Conservation (phyloP, 345 rosid species). For the Lepidium didymum region DNA sequence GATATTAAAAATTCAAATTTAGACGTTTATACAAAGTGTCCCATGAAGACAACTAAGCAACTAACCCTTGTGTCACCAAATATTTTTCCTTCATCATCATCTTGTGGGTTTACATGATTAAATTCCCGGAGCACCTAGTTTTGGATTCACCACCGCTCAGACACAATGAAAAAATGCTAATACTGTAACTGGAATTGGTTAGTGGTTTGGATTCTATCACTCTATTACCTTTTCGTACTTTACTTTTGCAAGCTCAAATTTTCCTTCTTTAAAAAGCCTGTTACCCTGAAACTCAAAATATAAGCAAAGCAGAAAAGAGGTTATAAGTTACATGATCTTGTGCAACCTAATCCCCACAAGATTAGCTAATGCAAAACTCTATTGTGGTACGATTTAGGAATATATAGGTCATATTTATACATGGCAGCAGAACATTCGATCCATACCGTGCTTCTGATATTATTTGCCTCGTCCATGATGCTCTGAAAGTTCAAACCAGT, state of each 20-base stretch:
- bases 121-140: conserved; percentile 86
- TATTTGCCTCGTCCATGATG: conserved; percentile 92
- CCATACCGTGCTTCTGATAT: conserved; percentile 76
- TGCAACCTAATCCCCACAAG: background rate
- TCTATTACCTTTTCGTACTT: conserved; percentile 90
- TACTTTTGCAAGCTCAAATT: conserved; percentile 87
- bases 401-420: background rate
- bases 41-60: conserved; percentile 29
- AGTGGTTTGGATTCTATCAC: background rate
- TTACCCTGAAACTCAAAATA: conserved; percentile 64
- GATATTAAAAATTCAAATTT: background rate
- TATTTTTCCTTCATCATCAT: conserved; percentile 86
- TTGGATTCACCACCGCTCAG: background rate
- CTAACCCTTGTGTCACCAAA: conserved; percentile 73
- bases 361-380: conserved; percentile 1
- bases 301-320: background rate
- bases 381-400: background rate
- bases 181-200: background rate
- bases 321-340: background rate
- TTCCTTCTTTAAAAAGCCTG: conserved; percentile 91
- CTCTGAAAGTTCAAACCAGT: conserved; percentile 82
- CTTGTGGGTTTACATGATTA: conserved; percentile 97
- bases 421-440: background rate
- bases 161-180: background rate
- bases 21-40: background rate